phyloP scores from a whole-genome alignment of 257 asterid genomes.

The Capsicum rhomboideum region DNA sequence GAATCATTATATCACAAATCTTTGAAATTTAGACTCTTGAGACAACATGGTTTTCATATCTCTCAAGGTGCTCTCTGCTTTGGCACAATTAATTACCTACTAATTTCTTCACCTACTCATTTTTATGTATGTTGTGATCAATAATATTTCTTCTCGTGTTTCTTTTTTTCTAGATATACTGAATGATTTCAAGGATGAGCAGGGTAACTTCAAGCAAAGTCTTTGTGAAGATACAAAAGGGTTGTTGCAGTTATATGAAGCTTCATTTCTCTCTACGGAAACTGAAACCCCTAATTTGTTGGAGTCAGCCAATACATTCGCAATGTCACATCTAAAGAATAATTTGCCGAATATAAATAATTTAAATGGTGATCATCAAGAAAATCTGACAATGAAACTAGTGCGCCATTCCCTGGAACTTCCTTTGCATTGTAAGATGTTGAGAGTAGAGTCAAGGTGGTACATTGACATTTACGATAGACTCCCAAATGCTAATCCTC shows the following conservation, averaged over 20 bases:
- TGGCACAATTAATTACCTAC: too few species aligned
- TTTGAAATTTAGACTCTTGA: conserved; percentile 23
- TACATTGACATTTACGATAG: not conserved
- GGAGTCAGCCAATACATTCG: conserved; percentile 20
- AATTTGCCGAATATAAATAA: not conserved
- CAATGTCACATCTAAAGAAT: not conserved
- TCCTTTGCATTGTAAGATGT: not conserved
- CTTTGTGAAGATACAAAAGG: conserved; percentile 13
- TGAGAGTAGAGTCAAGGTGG: not conserved
- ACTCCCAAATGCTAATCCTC: not conserved
- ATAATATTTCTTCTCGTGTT: too few species aligned
- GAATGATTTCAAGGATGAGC: conserved; percentile 9
- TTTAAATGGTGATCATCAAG: not conserved
- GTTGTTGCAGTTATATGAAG: conserved; percentile 39
- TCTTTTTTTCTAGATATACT: conserved; percentile 15
- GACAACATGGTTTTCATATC: not conserved
- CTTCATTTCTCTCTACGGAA: conserved; percentile 21
- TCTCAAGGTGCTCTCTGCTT: not conserved
- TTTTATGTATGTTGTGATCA: too few species aligned
- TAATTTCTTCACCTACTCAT: too few species aligned
- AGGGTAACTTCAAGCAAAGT: not conserved
- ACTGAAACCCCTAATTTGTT: conserved; percentile 17
- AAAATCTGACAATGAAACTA: rapidly evolving
- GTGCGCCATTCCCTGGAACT: not conserved
- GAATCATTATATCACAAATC: conserved; percentile 18